Conservation (phyloP, 1,139 yeast species). For the Geotrichum carabidarum region DNA sequence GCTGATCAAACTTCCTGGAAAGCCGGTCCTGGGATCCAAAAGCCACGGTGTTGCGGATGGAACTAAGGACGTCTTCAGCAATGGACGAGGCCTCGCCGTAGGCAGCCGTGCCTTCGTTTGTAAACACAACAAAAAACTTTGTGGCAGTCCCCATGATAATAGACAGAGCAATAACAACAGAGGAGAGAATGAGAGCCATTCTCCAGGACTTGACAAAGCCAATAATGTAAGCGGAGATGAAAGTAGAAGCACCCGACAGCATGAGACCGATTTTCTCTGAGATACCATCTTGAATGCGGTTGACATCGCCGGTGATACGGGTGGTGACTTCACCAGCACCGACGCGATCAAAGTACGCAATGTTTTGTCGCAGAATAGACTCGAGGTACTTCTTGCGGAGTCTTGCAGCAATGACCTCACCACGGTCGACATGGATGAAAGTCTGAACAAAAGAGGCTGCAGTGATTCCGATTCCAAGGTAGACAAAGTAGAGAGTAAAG, state of each 20-base stretch:
- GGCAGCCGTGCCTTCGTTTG: constrained; percentile 30
- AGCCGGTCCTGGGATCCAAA: constrained; percentile 42
- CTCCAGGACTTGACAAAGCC: constrained; percentile 41
- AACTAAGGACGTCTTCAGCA: constrained; percentile 44
- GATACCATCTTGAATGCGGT: constrained; percentile 43
- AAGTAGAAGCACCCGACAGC: constrained; percentile 38
- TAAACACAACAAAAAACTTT: constrained; percentile 35
- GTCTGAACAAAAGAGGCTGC: constrained; percentile 36
- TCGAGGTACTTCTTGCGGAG: constrained; percentile 40
- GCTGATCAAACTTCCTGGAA: constrained; percentile 31
- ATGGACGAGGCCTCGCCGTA: constrained; percentile 40
- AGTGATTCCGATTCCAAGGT: constrained; percentile 40
- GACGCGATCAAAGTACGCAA: constrained; percentile 43
- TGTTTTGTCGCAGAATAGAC: constrained; percentile 42
- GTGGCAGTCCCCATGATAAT: constrained; percentile 32
- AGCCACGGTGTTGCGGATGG: constrained; percentile 43
- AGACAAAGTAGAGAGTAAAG: constrained; percentile 38
- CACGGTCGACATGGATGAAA: constrained; percentile 38
- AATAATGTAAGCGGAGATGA: constrained; percentile 42
- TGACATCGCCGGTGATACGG: constrained; percentile 43
- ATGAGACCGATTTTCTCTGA: constrained; percentile 44
- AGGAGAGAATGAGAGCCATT: constrained; percentile 38
- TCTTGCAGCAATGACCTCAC: constrained; percentile 42
- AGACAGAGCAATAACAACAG: constrained; percentile 37
- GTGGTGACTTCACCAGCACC: constrained; percentile 46